Evolutionary conservation across 495 filamentous ascomycete genomes (phyloP).

Genomic region (Hypoxylon rickii): DNA sequence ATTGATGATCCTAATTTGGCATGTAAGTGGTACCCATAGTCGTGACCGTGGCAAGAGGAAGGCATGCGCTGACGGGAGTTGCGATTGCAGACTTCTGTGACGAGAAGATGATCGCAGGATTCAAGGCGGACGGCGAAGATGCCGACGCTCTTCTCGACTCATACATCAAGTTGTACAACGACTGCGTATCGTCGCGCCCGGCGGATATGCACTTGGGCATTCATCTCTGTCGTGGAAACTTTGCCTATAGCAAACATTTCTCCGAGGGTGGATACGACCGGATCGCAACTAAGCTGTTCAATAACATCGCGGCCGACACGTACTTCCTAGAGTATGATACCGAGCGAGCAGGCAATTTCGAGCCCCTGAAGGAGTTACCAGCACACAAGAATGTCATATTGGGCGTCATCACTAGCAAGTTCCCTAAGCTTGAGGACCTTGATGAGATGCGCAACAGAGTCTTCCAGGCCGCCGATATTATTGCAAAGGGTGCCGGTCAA

Average conservation of each 20-base stretch:
- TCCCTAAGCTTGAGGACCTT: slow-evolving; percentile 66
- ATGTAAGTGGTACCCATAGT: slow-evolving; percentile 51
- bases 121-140: slow-evolving; percentile 60
- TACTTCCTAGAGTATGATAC: slow-evolving; percentile 79
- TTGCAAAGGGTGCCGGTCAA: slow-evolving; percentile 62
- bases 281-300: slow-evolving; percentile 72
- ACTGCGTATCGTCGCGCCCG: slow-evolving; percentile 60
- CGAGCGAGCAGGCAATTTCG: slow-evolving; percentile 66
- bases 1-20: slow-evolving; percentile 70
- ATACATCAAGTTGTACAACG: slow-evolving; percentile 73
- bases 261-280: slow-evolving; percentile 72
- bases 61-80: neutral
- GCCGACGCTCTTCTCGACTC: slow-evolving; percentile 64
- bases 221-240: slow-evolving; percentile 73
- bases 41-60: neutral
- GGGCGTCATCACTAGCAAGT: slow-evolving; percentile 70
- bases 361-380: slow-evolving; percentile 68
- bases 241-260: slow-evolving; percentile 69
- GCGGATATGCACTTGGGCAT: slow-evolving; percentile 67
- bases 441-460: slow-evolving; percentile 67
- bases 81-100: slow-evolving; percentile 64
- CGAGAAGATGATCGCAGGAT: slow-evolving; percentile 67
- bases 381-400: slow-evolving; percentile 70
- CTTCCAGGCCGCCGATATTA: slow-evolving; percentile 63
- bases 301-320: slow-evolving; percentile 66